Conservation (phyloP, 345 rosid genomes). For the Sapria himalayana region DNA sequence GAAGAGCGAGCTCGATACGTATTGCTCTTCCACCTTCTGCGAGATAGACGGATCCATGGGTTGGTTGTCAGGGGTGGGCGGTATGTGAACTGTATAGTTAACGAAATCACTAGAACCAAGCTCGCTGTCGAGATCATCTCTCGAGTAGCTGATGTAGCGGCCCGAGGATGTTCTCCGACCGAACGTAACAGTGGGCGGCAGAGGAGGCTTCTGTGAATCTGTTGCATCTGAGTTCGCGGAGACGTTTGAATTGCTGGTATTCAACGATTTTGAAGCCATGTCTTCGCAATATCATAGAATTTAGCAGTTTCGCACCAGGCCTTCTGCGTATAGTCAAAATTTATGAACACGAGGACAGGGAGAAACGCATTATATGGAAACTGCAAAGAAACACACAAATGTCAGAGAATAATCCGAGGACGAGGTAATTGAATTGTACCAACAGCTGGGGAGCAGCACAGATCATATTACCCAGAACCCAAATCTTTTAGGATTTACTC, state of each 20-base stretch:
- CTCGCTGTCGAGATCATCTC: constrained; percentile 93
- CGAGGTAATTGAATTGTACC: no score
- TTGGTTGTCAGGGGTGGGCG: constrained; percentile 93
- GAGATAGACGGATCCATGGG: constrained; percentile 85
- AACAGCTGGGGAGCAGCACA: no score
- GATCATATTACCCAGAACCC: no score
- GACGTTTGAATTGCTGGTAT: constrained; percentile 33
- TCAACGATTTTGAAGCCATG: constrained; percentile 57
- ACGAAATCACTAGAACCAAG: constrained; percentile 47
- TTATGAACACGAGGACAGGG: no score
- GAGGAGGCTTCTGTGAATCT: constrained; percentile 39
- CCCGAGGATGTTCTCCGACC: constrained; percentile 71
- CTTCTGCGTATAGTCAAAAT: no score
- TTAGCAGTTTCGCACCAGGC: no score
- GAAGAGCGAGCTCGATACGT: constrained; percentile 79
- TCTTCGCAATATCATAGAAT: constrained; percentile 7
- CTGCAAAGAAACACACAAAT: no score
- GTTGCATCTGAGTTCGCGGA: constrained; percentile 40
- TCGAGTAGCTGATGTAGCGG: constrained; percentile 67
- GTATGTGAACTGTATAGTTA: constrained; percentile 78
- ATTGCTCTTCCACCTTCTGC: constrained; percentile 92
- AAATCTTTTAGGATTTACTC: no score
- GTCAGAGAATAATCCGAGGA: no score
- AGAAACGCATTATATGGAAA: no score
- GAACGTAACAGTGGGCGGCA: constrained; percentile 46